These are phyloP conservation scores for Hypomyces rosellus DNA, from an alignment of 2,329 filamentous ascomycete species.

Conservation along the genomic window DNA sequence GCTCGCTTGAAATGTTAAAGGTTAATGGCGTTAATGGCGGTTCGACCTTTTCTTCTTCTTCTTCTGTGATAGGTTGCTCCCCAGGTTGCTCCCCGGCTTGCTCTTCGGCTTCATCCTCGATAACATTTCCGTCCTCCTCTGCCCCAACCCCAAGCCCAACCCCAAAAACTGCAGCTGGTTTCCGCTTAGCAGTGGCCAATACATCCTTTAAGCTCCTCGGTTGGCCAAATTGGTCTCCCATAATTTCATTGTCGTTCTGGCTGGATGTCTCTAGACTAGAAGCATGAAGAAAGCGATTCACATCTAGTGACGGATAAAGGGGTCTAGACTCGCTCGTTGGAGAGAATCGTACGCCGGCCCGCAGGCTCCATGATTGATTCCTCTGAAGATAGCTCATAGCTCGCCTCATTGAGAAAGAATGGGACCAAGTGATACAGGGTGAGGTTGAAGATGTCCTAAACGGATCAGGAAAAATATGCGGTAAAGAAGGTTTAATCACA, in stretches of 20 bases:
- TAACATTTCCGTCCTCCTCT: neutral
- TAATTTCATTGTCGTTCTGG: neutral
- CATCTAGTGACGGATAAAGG: constrained; percentile 22
- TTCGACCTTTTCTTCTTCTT: neutral
- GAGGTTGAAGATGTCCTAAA: neutral
- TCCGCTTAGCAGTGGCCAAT: neutral
- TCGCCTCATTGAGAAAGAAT: constrained; percentile 7
- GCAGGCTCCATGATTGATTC: constrained; percentile 24
- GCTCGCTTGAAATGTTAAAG: constrained; percentile 25
- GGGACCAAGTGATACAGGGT: neutral
- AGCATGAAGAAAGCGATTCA: constrained; percentile 21
- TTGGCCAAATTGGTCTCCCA: neutral
- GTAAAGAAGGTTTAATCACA: constrained; percentile 22
- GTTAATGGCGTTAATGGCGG: constrained; percentile 23
- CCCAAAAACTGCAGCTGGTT: neutral
- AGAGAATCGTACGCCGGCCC: constrained; percentile 26
- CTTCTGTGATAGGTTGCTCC: neutral
- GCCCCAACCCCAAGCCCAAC: neutral
- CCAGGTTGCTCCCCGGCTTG: neutral
- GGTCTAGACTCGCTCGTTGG: constrained; percentile 14
- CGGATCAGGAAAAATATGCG: constrained; percentile 1
- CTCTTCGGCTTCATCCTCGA: neutral
- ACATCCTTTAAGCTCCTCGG: neutral
- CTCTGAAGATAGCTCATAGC: constrained; percentile 10
- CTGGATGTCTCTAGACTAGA: neutral